These are phyloP conservation scores for Boletus calvinii DNA, from an alignment of 1,284 basidiomycete species.

Conservation along the genomic window DNA sequence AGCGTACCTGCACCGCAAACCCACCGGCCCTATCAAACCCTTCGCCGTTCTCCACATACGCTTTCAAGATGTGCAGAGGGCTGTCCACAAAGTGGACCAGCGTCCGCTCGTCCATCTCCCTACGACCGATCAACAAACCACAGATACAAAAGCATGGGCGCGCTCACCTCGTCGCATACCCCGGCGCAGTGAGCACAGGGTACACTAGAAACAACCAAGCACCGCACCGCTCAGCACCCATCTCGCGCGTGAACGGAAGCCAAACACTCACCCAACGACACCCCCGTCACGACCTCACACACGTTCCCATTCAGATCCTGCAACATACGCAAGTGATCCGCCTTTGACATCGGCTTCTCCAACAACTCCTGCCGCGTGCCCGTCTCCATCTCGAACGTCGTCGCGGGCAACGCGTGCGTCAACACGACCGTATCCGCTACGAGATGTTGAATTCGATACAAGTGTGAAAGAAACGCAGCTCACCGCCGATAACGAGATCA, in stretches of 20 bases:
- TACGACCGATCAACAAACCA: conserved; percentile 25
- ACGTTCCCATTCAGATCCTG: conserved; percentile 81
- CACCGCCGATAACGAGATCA: conserved; percentile 91
- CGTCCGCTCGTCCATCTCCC: conserved; percentile 82
- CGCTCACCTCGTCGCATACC: conserved; percentile 75
- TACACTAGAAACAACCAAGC: conserved; percentile 52
- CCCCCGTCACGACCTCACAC: conserved; percentile 91
- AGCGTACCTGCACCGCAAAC: conserved; percentile 85
- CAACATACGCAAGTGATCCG: conserved; percentile 88
- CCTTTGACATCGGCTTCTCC: conserved; percentile 83
- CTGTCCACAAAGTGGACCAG: conserved; percentile 81
- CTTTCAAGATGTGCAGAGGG: conserved; percentile 62
- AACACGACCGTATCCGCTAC: conserved; percentile 90
- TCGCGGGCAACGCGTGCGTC: conserved; percentile 66
- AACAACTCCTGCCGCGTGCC: conserved; percentile 66
- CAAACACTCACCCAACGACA: conserved; percentile 63
- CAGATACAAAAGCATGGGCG: no score
- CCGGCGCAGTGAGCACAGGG: conserved; percentile 81
- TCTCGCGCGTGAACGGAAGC: background rate
- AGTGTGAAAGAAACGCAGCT: background rate
- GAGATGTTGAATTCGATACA: no score
- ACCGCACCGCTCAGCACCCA: background rate
- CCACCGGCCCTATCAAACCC: conserved; percentile 92
- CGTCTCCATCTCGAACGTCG: conserved; percentile 48
- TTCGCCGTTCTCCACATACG: conserved; percentile 88